A percentile compares a stretch with the other conserved stretches of the same genome.
phyloP scores from a whole-genome alignment of 2,329 filamentous ascomycete genomes.

The Dactylonectria estremocensis region DNA sequence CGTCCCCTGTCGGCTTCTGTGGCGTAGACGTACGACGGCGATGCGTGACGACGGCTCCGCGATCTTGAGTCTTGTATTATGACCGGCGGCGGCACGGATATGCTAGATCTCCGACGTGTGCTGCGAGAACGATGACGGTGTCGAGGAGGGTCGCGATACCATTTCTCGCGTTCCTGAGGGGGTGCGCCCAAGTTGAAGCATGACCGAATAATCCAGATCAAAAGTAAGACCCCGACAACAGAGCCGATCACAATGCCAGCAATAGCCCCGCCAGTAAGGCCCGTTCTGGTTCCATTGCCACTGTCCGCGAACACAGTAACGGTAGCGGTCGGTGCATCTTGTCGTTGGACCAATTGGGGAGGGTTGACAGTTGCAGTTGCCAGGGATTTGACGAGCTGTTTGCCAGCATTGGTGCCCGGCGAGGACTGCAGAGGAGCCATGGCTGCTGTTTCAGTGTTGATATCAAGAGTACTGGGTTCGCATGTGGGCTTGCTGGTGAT shows the following conservation, averaged over 20 bases:
- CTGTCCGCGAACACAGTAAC: slow-evolving; percentile 50
- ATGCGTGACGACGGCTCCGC: slow-evolving; percentile 37
- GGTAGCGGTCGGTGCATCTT: slow-evolving; percentile 43
- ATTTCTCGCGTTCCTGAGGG: slow-evolving; percentile 50
- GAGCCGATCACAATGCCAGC: slow-evolving; percentile 67
- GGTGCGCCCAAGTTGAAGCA: slow-evolving; percentile 60
- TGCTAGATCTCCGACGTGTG: slow-evolving; percentile 41
- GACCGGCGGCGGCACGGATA: slow-evolving; percentile 45
- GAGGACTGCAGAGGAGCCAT: no score
- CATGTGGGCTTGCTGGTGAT: no score
- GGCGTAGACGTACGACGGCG: slow-evolving; percentile 35
- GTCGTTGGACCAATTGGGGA: slow-evolving; percentile 19
- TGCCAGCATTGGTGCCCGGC: no score
- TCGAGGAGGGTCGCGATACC: slow-evolving; percentile 49
- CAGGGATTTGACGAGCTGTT: no score
- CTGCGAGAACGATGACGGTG: slow-evolving; percentile 44
- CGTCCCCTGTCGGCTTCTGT: slow-evolving; percentile 36
- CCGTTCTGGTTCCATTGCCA: slow-evolving; percentile 38
- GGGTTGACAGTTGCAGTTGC: no score
- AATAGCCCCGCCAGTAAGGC: slow-evolving; percentile 64
- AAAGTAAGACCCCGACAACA: slow-evolving; percentile 61
- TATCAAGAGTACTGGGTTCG: no score
- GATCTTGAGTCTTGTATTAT: slow-evolving; percentile 41
- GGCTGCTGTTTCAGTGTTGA: no score
- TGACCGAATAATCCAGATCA: slow-evolving; percentile 64